Evolutionary conservation across 148 eudicot genomes (phyloP), one percentile per base, ranked within the genome.

Genomic region (Camellia japonica): DNA sequence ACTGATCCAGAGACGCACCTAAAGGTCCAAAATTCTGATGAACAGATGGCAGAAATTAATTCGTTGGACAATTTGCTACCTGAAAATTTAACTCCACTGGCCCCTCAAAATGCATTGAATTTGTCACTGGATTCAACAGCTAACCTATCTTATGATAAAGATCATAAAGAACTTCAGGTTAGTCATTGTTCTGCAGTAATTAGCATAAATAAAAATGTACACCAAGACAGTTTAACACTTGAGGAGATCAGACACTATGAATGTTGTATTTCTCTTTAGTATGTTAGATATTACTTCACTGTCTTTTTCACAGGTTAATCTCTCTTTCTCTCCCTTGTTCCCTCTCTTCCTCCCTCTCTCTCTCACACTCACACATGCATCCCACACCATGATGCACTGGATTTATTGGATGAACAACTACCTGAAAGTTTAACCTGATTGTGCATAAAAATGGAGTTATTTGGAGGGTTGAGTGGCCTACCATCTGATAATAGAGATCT

Each of bases 1-100:
- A 68, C 51, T 71, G 54, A 71, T 62, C 76, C 42, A 6, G 61
- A 76, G 15, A n/a, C 30, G 5, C 62, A 77, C 13, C 20, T 46
- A 15, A 76, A 81, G 15, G 19, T 42, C 38, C 72, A 71, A 49
- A 63, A 69, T 44, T 18, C 43, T 69, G 30, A 66, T 47, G 46
- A 13, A 62, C 43, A 61, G 7, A 64, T 61, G 42, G 73, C 38
- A 46, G 80, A 52, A 51, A 52, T 66, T 67, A 67, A 56, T 8
- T 56, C 42, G 10, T 38, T 8, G 4, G 56, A 52, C 14, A 72
- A 67, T 66, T 13, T 30, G n/a, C 41, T 56, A 16, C n/a, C 60
- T 52, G 80, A 67, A 56, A 11, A 56, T 10, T 56, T 56, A 56
- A 56, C 60, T 56, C 60, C 60, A 56, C 3, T 14, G 3, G 60